Evolutionary conservation across 1,284 basidiomycete genomes (phyloP).

Genomic region (Pascua sp.): DNA sequence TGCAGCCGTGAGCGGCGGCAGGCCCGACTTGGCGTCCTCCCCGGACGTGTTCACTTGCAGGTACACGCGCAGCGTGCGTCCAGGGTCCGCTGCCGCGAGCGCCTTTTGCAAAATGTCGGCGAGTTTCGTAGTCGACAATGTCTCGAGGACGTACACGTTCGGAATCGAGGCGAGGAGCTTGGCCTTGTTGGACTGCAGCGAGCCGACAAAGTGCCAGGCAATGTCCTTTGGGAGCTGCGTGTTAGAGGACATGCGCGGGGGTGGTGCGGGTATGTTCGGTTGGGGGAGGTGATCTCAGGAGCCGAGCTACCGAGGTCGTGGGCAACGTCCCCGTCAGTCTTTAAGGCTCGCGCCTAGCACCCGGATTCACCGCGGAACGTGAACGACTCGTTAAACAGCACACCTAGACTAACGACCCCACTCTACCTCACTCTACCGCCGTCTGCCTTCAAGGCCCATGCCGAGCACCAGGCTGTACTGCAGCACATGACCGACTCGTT

Average conservation of each 20-base stretch:
- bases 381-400: background rate
- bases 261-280: too few species aligned
- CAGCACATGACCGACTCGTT: too few species aligned
- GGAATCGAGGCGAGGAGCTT: conserved; percentile 84
- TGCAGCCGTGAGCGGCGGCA: conserved; percentile 57
- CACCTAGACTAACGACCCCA: background rate
- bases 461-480: too few species aligned
- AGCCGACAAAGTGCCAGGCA: conserved; percentile 96
- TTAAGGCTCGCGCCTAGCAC: too few species aligned
- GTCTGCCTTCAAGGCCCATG: too few species aligned
- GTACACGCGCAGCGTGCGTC: conserved; percentile 64
- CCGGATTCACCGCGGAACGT: too few species aligned
- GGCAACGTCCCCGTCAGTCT: too few species aligned
- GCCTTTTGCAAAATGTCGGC: conserved; percentile 80
- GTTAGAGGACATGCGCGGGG: background rate
- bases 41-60: conserved; percentile 93
- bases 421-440: background rate
- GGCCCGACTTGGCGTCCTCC: conserved; percentile 84
- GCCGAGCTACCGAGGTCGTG: too few species aligned
- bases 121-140: conserved; percentile 79
- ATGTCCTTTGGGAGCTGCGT: conserved; percentile 73
- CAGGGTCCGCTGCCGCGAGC: conserved; percentile 54
- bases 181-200: conserved; percentile 91
- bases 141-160: conserved; percentile 85
- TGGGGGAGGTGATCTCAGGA: too few species aligned